Evolutionary conservation across 805 yeast species (phyloP).

Genomic region (Candida nanaspora): DNA sequence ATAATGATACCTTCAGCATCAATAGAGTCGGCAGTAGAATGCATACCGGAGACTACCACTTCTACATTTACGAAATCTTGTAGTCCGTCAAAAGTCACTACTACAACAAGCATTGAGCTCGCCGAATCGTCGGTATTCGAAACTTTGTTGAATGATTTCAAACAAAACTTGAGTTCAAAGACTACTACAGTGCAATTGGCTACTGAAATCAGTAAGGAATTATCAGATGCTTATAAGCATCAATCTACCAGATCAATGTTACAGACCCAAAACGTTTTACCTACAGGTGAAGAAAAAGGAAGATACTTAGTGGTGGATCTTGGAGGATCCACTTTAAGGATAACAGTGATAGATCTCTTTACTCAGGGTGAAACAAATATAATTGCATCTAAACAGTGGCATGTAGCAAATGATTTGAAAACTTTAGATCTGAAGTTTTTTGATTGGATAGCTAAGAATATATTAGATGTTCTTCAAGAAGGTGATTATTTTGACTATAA

Average conservation of each 20-base stretch:
- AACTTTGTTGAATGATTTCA: not conserved
- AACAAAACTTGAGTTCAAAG: not conserved
- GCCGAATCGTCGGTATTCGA: not conserved
- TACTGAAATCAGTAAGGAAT: not conserved
- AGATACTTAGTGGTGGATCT: slow-evolving; percentile 40
- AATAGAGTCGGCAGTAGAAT: too few relatives aligned
- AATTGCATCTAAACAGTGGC: slow-evolving; percentile 26
- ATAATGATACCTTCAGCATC: too few relatives aligned
- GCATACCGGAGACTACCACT: too few relatives aligned
- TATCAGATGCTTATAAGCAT: not conserved
- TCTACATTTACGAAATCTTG: too few relatives aligned
- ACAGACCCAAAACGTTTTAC: slow-evolving; percentile 4
- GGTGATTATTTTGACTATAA: not conserved
- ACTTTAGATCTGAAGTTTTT: slow-evolving; percentile 35
- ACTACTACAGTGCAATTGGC: not conserved
- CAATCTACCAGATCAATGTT: slow-evolving; percentile 3
- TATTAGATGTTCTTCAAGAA: slow-evolving; percentile 19
- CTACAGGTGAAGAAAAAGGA: slow-evolving; percentile 12
- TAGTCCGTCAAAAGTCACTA: too few relatives aligned
- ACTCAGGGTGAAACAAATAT: slow-evolving; percentile 4
- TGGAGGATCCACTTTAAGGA: slow-evolving; percentile 50
- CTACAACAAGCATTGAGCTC: too few relatives aligned
- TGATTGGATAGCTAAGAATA: slow-evolving; percentile 30
- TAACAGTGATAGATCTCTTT: slow-evolving; percentile 18
- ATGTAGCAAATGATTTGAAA: slow-evolving; percentile 31